Conservation (phyloP, 805 yeast genomes). For the Clavispora fructus region DNA sequence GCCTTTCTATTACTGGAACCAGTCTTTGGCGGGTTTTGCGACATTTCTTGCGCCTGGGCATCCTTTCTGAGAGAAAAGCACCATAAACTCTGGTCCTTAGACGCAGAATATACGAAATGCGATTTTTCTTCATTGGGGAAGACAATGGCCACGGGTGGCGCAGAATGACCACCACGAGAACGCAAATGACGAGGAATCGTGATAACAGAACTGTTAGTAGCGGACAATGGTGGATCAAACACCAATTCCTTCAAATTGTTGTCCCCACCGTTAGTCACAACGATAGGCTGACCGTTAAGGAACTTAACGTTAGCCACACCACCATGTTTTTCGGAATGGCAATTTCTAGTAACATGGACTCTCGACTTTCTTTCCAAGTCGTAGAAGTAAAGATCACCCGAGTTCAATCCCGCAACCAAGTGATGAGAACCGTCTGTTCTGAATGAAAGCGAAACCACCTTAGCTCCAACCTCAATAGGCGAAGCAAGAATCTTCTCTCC, state of each 20-base stretch:
- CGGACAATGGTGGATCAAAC: slow-evolving; percentile 83
- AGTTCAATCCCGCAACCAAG: slow-evolving; percentile 67
- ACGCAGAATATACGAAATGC: slow-evolving; percentile 81
- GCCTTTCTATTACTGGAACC: slow-evolving; percentile 38
- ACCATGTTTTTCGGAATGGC: slow-evolving; percentile 69
- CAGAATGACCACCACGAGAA: slow-evolving; percentile 96
- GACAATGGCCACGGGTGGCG: slow-evolving; percentile 71
- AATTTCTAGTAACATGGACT: slow-evolving; percentile 66
- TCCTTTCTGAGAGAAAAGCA: slow-evolving; percentile 88
- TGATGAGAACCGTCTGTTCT: slow-evolving; percentile 88
- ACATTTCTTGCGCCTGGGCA: slow-evolving; percentile 90
- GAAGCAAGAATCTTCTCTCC: slow-evolving; percentile 44
- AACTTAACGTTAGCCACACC: slow-evolving; percentile 73
- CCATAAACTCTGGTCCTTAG: slow-evolving; percentile 86
- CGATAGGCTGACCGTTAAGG: slow-evolving; percentile 85
- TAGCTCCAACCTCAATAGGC: slow-evolving; percentile 33
- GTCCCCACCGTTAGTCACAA: slow-evolving; percentile 87
- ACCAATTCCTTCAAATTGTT: slow-evolving; percentile 85
- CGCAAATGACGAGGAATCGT: slow-evolving; percentile 89
- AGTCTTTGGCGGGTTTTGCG: slow-evolving; percentile 58
- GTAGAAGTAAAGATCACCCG: slow-evolving; percentile 82
- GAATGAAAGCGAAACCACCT: slow-evolving; percentile 65
- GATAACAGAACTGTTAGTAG: slow-evolving; percentile 57
- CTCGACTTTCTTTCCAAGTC: slow-evolving; percentile 70
- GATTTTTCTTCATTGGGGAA: slow-evolving; percentile 74